Evolutionary conservation across 768 basidiomycete species (phyloP), one percentile per base, ranked within the genome.

Genomic region (Lentinus tigrinus): DNA sequence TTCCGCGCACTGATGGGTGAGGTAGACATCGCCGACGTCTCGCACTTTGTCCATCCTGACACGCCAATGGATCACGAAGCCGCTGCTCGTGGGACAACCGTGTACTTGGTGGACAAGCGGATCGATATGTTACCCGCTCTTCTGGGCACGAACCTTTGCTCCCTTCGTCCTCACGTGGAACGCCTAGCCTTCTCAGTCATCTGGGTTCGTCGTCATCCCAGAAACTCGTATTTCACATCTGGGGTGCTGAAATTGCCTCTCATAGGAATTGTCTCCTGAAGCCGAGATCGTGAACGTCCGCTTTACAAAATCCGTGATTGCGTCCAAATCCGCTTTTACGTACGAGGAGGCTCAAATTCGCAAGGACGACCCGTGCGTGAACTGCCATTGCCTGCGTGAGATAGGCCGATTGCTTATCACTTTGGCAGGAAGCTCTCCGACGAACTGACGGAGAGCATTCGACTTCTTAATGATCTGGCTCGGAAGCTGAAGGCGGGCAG

Each of bases 21-120:
- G 38, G 3, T 65, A 98, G 95, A 99, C 69, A 99, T 99, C 62
- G 96, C 96, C 56, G 97, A 99, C 69, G 96, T 99, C 2, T 97
- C 96, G 6, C 87, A 98, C 71, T 99, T 99, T 63, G 96, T 99
- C 0, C 85, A 82, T 52, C 79, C 95, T 1, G 93, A 95, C 66
- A 99, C 90, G 40, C 85, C 95, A 0, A 98, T 99, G 94, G 96
- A 99, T 64, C 87, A 77, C 43, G 96, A 99, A 71, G 96, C 96
- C 21, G 92, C 95, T n/a, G 83, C 94, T 17, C 80, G 96, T 59
- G 96, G 96, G 4, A 98, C 96, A 4, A 98, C 96, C 0, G 96
- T 99, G 0, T 99, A 98, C 70, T 84, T 99, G 2, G 96, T 98
- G 5, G 96, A 99, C 78, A 96, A 95, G 73, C 91, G 96, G 34